A percentile compares a stretch with the other conserved stretches of the same genome.
Evolutionary conservation across 495 filamentous ascomycete species (phyloP).

Genomic region (Platismatia glauca): DNA sequence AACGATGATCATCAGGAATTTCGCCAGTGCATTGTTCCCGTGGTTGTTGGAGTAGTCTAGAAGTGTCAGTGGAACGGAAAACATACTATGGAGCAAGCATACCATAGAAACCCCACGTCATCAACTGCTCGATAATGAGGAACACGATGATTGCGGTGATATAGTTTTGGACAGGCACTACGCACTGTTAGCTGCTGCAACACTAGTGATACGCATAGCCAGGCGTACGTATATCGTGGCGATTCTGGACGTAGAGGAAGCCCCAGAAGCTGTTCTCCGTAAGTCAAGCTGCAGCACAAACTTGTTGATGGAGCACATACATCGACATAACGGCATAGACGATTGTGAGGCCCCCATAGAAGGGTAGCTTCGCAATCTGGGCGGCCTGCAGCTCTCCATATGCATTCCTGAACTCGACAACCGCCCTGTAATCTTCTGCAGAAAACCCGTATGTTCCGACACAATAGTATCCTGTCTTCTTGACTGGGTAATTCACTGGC

Average conservation of each 20-base stretch:
- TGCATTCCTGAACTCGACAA: conserved; percentile 87
- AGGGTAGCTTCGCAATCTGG: conserved; percentile 94
- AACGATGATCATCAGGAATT: conserved; percentile 79
- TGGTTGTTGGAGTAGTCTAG: conserved; percentile 83
- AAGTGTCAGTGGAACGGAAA: conserved; percentile 10
- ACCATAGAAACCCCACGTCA: conserved; percentile 96
- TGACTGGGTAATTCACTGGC: conserved; percentile 71
- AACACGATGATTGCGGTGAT: conserved; percentile 96
- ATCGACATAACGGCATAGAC: conserved; percentile 80
- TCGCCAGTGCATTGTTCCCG: conserved; percentile 69
- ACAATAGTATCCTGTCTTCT: conserved; percentile 92
- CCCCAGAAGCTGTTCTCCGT: conserved; percentile 60
- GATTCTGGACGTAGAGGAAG: conserved; percentile 91
- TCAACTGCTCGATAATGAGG: conserved; percentile 87
- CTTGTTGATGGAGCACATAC: conserved; percentile 33
- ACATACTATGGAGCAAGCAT: conserved; percentile 5
- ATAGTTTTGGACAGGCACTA: conserved; percentile 97
- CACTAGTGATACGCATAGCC: not conserved
- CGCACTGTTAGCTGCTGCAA: conserved; percentile 29
- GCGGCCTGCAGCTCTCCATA: conserved; percentile 92
- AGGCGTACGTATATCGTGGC: conserved; percentile 73
- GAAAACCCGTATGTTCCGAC: conserved; percentile 66
- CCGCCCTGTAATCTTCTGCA: conserved; percentile 59
- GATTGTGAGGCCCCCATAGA: conserved; percentile 92
- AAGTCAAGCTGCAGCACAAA: conserved; percentile 2